phyloP scores from a whole-genome alignment of 306 rosid species.

The Malus sieversii region DNA sequence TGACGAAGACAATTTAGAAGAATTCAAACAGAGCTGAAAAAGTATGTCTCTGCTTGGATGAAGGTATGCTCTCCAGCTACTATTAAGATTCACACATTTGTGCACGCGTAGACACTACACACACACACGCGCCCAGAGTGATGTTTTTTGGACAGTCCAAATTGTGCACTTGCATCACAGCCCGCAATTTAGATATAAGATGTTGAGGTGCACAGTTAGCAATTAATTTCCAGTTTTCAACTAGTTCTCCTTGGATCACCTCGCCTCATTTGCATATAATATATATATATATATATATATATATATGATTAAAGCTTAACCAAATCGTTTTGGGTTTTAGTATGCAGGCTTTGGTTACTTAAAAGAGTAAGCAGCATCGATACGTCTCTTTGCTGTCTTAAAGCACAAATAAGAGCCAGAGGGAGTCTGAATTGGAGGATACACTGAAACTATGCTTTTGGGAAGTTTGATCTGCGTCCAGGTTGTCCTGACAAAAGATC shows the following conservation, averaged over 20 bases:
- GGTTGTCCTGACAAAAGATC: slow-evolving; percentile 26
- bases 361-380: background rate
- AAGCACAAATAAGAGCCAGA: slow-evolving; percentile 11
- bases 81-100: background rate
- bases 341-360: background rate
- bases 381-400: background rate
- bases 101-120: background rate
- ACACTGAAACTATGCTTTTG: slow-evolving; percentile 12
- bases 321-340: background rate
- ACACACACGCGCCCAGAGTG: background rate
- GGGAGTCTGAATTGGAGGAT: slow-evolving; percentile 4
- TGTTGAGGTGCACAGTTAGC: background rate
- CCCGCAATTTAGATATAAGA: background rate
- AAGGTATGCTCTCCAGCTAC: slow-evolving; percentile 39
- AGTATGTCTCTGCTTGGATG: slow-evolving; percentile 41
- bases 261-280: background rate
- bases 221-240: background rate
- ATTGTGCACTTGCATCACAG: background rate
- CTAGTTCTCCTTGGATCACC: background rate
- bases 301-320: background rate
- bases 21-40: slow-evolving; percentile 28
- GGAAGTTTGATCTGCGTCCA: slow-evolving; percentile 21
- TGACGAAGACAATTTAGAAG: slow-evolving; percentile 28
- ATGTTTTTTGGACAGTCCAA: background rate
- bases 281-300: background rate